Base-by-base conservation (phyloP, 31 red algal genomes). In the Asparagopsis taxiformis region DNA sequence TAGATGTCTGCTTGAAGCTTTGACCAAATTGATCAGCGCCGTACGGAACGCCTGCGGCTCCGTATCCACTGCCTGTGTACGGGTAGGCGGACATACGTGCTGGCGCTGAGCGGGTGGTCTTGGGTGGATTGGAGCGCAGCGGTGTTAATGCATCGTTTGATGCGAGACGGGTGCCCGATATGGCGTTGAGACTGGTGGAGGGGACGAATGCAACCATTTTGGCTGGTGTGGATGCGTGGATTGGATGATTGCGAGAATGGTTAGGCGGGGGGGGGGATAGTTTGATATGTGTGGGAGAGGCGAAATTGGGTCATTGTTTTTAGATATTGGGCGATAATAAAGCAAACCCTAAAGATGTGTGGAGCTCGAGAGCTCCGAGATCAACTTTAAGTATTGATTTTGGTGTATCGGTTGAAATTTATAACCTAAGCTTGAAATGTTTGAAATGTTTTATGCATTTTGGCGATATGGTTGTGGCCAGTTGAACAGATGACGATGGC, bases 31-130 rank as follows among this genome's bases (percentile, higher is more conserved):
- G 41, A 43, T 88, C 74, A 29, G 24, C 28, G 1, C 30, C 70
- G 51, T 92, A 92, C 5, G 88, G 78, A 20, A 92, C 50, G 2
- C 88, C 88, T n/a, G 63, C 70, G 9, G 71, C 66, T 23, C 88
- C 88, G 34, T 92, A 92, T 9, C 88, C 88, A 52, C 70, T 77
- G 38, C 77, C 77, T n/a, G 77, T 82, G 65, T 82, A 84, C 25
- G 77, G 77, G 72, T 83, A 92, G 2, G 88, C 62, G 4, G 72
- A 52, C 88, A 83, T 76, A 16, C 72, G 56, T 30, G 70, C 36
- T 4, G 68, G 6, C 13, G 57, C 22, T 16, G 72, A 25, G 70
- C 36, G 63, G 13, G 52, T 9, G 43, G 60, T 21, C 6, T 46
- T 6, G 41, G 8, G 13, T 2, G 43, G 3, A 50, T 69, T 39